Percentiles rank a stretch among this genome's conserved stretches.
Evolutionary conservation across 345 rosid genomes (phyloP).

Genomic region (Lenwebbia sp.): DNA sequence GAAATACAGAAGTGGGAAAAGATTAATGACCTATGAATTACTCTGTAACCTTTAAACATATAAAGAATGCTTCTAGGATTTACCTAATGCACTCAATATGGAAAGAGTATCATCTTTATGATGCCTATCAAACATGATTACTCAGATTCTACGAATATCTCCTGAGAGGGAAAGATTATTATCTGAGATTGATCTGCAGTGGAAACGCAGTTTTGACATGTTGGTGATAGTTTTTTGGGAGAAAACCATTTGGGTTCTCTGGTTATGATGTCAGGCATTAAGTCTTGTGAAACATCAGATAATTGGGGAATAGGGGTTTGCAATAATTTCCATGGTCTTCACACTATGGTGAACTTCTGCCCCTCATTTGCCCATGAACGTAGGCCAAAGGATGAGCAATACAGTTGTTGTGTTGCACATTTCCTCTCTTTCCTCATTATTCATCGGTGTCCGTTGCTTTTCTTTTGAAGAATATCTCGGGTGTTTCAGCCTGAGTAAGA

Average conservation of each 20-base stretch:
- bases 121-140: neutral
- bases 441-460: neutral
- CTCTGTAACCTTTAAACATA: neutral
- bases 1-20: neutral
- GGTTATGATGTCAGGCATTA: neutral
- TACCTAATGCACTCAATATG: neutral
- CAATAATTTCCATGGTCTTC: neutral
- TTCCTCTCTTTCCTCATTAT: neutral
- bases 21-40: neutral
- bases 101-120: neutral
- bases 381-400: neutral
- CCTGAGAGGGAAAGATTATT: neutral
- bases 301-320: neutral
- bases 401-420: neutral
- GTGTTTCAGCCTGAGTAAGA: neutral
- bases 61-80: neutral
- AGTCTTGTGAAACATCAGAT: neutral
- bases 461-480: neutral
- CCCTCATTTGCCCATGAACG: neutral
- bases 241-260: neutral
- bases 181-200: neutral
- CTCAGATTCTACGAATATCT: neutral
- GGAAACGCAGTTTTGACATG: neutral
- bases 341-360: neutral
- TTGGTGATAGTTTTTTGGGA: neutral